Evolutionary conservation across 805 yeast genomes (phyloP).

Genomic region (Candida rishiriensis): DNA sequence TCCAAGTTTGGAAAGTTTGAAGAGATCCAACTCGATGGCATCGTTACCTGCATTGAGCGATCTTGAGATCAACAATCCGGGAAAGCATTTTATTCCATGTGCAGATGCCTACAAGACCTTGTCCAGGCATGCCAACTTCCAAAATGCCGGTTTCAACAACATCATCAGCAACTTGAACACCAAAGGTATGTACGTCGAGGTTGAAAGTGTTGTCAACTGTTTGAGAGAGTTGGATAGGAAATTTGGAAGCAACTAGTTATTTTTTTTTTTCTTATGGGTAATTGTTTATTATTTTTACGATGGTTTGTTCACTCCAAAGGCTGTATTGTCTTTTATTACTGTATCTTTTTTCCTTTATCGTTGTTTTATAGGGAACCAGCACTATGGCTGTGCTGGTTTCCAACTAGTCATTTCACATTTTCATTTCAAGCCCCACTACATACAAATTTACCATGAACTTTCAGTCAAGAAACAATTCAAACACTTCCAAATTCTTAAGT

Average conservation of each 20-base stretch:
- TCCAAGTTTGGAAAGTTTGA: constrained; percentile 9
- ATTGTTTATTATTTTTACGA: no score
- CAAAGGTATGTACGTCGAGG: constrained; percentile 86
- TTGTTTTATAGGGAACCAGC: no score
- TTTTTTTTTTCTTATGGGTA: not conserved
- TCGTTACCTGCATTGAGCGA: constrained; percentile 25
- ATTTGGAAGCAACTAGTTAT: constrained; percentile 30
- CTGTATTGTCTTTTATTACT: not conserved
- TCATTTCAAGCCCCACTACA: no score
- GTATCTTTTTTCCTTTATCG: not conserved
- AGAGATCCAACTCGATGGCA: constrained; percentile 16
- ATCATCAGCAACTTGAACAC: constrained; percentile 74
- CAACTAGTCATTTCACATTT: no score
- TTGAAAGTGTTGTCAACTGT: constrained; percentile 83
- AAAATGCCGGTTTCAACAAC: constrained; percentile 65
- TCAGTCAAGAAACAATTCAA: no score
- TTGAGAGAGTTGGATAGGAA: constrained; percentile 75
- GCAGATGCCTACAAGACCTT: constrained; percentile 87
- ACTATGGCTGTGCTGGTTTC: no score
- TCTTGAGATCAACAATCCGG: constrained; percentile 26
- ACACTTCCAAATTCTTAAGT: no score
- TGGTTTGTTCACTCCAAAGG: no score
- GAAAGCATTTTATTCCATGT: constrained; percentile 71
- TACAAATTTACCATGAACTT: no score
- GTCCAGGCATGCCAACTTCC: constrained; percentile 74